These are phyloP conservation scores for Capsella rubella DNA, from an alignment of 441 rosid genomes.

Conservation along the genomic window DNA sequence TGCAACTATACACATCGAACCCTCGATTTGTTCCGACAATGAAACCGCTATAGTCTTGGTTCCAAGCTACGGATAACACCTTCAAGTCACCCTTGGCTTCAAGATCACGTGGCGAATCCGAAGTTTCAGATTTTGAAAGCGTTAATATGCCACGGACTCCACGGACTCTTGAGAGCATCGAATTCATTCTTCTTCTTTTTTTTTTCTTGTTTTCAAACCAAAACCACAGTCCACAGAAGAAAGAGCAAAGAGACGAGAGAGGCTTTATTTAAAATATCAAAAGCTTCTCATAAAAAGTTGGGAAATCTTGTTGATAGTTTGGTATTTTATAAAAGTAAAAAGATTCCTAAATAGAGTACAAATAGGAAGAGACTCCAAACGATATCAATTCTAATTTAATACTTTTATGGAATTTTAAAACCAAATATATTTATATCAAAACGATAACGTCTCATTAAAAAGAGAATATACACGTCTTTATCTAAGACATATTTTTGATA, in stretches of 20 bases:
- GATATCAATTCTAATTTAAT: background rate
- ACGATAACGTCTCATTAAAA: too few relatives aligned
- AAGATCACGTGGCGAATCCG: conserved; percentile 31
- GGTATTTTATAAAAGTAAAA: too few relatives aligned
- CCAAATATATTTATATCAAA: background rate
- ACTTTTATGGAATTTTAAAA: background rate
- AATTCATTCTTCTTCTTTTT: conserved; percentile 48
- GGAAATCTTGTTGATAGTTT: background rate
- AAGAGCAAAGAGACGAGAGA: conserved; percentile 3
- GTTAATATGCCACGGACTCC: conserved; percentile 50
- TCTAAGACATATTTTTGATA: too few relatives aligned
- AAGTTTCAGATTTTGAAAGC: conserved; percentile 42
- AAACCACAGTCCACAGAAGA: background rate
- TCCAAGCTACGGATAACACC: conserved; percentile 73
- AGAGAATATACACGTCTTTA: background rate
- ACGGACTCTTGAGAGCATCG: conserved; percentile 55
- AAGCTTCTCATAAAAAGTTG: background rate
- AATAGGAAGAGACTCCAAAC: background rate
- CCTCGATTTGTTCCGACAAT: conserved; percentile 72
- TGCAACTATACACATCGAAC: conserved; percentile 71
- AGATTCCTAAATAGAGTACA: background rate
- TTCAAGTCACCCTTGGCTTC: conserved; percentile 44
- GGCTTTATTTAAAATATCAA: background rate
- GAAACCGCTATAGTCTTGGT: conserved; percentile 84
- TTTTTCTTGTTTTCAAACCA: background rate